Percentiles rank a stretch among this genome's conserved stretches.
Conservation (phyloP, 164 flowering plant species). For the Magnolia kwangsiensis region DNA sequence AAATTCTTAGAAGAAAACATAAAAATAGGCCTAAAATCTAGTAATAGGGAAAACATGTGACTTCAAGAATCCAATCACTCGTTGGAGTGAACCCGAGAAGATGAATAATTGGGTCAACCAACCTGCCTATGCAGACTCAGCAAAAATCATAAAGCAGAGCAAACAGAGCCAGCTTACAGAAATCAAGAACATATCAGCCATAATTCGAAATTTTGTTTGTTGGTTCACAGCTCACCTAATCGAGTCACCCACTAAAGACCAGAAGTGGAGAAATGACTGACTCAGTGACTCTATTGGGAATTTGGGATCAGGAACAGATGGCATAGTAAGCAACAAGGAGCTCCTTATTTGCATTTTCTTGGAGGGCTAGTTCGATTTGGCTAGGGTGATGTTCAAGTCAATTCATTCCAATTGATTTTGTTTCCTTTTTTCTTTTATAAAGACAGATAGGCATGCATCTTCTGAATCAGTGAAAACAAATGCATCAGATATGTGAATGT, state of each 20-base stretch:
- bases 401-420: neutral
- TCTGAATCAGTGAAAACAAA: neutral
- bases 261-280: neutral
- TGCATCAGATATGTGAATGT: neutral
- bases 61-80: neutral
- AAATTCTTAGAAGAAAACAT: neutral
- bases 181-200: neutral
- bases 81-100: neutral
- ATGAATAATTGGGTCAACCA: neutral
- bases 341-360: neutral
- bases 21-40: neutral
- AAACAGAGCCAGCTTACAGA: neutral
- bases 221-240: neutral
- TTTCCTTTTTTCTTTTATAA: neutral
- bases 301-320: neutral
- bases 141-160: neutral
- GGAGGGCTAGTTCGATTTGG: neutral
- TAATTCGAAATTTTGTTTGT: neutral
- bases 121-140: neutral
- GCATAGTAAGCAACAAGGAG: neutral
- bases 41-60: conserved; percentile 3
- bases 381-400: neutral
- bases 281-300: neutral
- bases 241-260: neutral
- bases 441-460: neutral